Evolutionary conservation across 371 early-diverging fungal species (phyloP), one percentile per base, ranked within the genome.

Genomic region (Mucor mucedo): DNA sequence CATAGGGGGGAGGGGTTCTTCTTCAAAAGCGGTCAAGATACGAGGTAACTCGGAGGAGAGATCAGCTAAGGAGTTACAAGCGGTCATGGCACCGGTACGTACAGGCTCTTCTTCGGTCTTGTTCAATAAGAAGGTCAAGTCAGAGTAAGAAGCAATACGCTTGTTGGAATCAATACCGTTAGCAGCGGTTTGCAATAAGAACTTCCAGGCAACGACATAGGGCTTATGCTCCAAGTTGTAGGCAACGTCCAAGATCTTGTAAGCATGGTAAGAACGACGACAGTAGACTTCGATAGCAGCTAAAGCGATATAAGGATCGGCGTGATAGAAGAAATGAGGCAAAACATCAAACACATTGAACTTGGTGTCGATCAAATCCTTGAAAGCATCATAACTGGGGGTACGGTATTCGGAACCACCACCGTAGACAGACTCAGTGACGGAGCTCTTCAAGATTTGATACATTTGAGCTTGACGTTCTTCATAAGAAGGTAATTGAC

Each of bases 281-380:
- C 94, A 92, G 81, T 98, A 98, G 21, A 95, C 94, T 85, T 97
- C 95, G 28, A 97, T 80, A 21, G 99, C 96, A 11, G 94, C 92
- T 68, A 95, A 79, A 10, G 91, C 87, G 62, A 97, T 84, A 64
- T 90, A 88, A 39, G 82, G 80, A 63, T 93, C 89, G 32, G 74
- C 77, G 70, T 96, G 90, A 74, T 93, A 95, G 78, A 98, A 95
- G 87, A 98, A 97, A 69, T 85, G 82, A 68, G 94, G 95, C 67
- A 98, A 80, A 32, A 98, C 95, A 70, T 98, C 99, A 70, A 96
- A 88, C 58, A 98, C 95, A 44, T 95, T 90, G 85, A 95, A 94
- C 75, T 95, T 94, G 71, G 95, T 93, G 42, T 92, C 92, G 66
- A 98, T 87, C 64, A 98, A 78, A 70, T 94, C 91, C 76, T 93